Percentiles rank a stretch among this genome's conserved stretches.
phyloP scores from a whole-genome alignment of 345 rosid species.

The Chamaenerion angustifolium region DNA sequence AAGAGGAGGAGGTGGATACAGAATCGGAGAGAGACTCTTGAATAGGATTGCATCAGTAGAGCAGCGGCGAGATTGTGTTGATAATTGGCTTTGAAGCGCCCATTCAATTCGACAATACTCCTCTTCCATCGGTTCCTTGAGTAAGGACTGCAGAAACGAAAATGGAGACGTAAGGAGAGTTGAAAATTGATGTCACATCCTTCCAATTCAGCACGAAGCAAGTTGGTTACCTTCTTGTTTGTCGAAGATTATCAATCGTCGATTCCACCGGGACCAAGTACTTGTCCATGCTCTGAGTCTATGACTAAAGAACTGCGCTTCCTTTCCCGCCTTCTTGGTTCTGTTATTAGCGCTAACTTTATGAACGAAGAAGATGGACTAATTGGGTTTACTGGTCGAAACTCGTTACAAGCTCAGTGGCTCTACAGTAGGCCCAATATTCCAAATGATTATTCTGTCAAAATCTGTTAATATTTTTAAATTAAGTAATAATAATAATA shows the following conservation, averaged over 20 bases:
- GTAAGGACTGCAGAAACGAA: not conserved
- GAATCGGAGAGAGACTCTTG: slow-evolving; percentile 25
- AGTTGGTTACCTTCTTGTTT: slow-evolving; percentile 3
- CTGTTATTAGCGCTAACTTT: too few species aligned
- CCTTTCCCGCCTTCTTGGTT: too few species aligned
- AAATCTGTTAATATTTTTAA: too few species aligned
- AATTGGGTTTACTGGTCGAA: too few species aligned
- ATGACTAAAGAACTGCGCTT: not conserved
- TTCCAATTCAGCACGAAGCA: not conserved
- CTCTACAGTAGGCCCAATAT: too few species aligned
- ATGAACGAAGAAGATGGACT: too few species aligned
- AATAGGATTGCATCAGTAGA: slow-evolving; percentile 52
- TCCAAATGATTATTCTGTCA: too few species aligned
- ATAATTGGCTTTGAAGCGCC: slow-evolving; percentile 33
- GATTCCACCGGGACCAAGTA: slow-evolving; percentile 9
- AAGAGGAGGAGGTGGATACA: not conserved
- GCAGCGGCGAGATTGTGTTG: slow-evolving; percentile 32
- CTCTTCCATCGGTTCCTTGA: slow-evolving; percentile 40
- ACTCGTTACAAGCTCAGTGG: too few species aligned
- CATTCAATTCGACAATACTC: slow-evolving; percentile 45
- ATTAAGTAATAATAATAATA: too few species aligned
- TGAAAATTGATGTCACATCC: not conserved
- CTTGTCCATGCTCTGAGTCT: slow-evolving; percentile 9
- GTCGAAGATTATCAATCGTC: not conserved
- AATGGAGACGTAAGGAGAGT: not conserved